Evolutionary conservation across 1,139 yeast species (phyloP), one percentile per base, ranked within the genome.

Genomic region (Geotrichum carabidarum): DNA sequence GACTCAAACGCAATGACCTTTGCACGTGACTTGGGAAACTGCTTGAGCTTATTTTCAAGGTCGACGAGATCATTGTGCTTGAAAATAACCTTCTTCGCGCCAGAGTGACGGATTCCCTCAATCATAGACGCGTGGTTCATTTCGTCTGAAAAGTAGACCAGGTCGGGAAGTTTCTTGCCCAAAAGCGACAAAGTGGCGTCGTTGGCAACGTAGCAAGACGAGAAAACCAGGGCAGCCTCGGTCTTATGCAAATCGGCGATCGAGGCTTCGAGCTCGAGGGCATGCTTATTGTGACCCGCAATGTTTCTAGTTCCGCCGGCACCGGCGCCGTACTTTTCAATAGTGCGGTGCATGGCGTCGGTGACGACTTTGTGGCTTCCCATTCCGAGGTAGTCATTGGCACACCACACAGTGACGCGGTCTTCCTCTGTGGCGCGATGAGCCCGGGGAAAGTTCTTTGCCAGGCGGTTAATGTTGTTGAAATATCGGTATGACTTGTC

Each of bases 221-320:
- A 83, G 64, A 93, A 93, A 11, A 90, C 98, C 64, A 93, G 78
- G 0, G 98, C 96, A 41, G 94, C 96, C 64, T 89, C 97, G 70
- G 91, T 95, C 71, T 87, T 86, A 75, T 93, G 99, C 66, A 93
- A 79, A 44, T 89, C 83, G 14, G 99, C 98, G 53, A 90, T 70
- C 64, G 89, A 91, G 17, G 86, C 77, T 72, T 93, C 99, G 68
- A 93, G 80, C 62, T 78, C 79, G 68, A 93, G 82, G 27, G 98
- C 95, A 66, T 87, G 94, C 58, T 76, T 73, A 73, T 93, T 94
- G 72, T 94, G 99, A 57, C 99, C 99, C 1, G 99, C 99, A 69
- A 93, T 93, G 74, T 93, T 93, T 69, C 99, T 82, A 53, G 99
- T 93, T 63, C 99, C 99, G 66, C 99, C 99, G 14, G 99, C 96